Evolutionary conservation across 495 filamentous ascomycete genomes (phyloP), one percentile per base, ranked within the genome.

Genomic region (Staphylotrichum longicolle): DNA sequence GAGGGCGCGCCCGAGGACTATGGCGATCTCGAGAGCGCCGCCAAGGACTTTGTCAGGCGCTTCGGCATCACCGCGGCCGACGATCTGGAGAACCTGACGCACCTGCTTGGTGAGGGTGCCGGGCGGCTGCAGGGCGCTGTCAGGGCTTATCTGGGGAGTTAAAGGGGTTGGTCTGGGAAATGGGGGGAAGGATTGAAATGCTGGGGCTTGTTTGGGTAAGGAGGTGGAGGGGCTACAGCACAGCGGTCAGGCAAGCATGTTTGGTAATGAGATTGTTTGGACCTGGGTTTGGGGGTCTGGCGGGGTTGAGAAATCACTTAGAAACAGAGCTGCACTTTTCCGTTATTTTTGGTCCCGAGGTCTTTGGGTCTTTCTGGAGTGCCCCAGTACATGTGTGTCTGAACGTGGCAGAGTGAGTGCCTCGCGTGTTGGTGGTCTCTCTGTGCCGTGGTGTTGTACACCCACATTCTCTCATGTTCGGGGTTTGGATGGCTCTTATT

Each of bases 41-140:
- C 94, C 30, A 94, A 89, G 78, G 95, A 98, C 74, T 93, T 98
- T 74, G 85, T 97, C 27, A 83, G 95, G 53, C 90, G 89, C 66
- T 98, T 98, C 69, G 94, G 94, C 4, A 88, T 96, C 63, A 98
- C 93, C 3, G 93, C 93, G 41, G 91, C 90, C 46, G 94, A 98
- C 71, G 94, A 98, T 73, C 71, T 98, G 42, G 95, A 98, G 73
- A 95, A 95, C 70, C 71, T 97, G 63, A 87, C 87, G 4, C 82
- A 85, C 63, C 80, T 90, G 52, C 71, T 96, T 11, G 94, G 94
- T 5, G 91, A 96, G 68, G 94, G 91, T 27, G 92, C 91, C 15
- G 82, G 78, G 42, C 86, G 85, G 73, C 75, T 98, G 70, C 91
- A 96, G 80, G 91, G 91, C 77, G 93, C 93, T 61, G 89, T 97